Evolutionary conservation across 2,329 filamentous ascomycete genomes (phyloP).

Genomic region (Cladobotryum protrusum): DNA sequence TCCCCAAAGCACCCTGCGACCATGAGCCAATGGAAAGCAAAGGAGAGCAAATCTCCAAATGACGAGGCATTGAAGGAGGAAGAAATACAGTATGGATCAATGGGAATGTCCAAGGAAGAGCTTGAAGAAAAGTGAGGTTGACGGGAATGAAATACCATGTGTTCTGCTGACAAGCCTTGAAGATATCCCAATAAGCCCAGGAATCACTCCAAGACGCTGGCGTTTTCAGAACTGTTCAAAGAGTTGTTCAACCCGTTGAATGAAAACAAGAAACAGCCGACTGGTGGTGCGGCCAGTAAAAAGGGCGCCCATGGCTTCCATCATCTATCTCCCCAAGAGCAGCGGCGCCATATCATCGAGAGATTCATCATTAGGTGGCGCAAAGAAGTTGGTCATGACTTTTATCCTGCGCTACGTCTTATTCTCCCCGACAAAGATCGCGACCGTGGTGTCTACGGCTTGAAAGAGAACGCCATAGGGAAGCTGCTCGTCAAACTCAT

Average conservation of each 20-base stretch:
- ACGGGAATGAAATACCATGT: not conserved
- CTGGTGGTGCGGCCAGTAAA: constrained; percentile 51
- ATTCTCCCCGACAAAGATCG: constrained; percentile 91
- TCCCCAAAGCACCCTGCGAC: not conserved
- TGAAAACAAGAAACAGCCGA: constrained; percentile 72
- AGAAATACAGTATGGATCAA: constrained; percentile 41
- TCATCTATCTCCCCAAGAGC: constrained; percentile 66
- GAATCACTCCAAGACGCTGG: constrained; percentile 72
- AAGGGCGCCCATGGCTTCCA: constrained; percentile 52
- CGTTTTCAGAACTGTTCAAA: constrained; percentile 73
- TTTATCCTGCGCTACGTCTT: constrained; percentile 86
- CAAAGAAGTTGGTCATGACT: constrained; percentile 80
- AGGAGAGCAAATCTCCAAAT: constrained; percentile 21
- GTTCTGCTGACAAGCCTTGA: constrained; percentile 16
- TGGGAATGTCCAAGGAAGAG: constrained; percentile 34
- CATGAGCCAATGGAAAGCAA: constrained; percentile 9
- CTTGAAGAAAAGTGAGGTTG: constrained; percentile 38
- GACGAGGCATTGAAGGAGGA: constrained; percentile 45
- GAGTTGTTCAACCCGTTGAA: constrained; percentile 74
- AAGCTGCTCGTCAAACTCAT: constrained; percentile 88
- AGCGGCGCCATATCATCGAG: constrained; percentile 73
- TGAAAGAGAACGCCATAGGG: constrained; percentile 88
- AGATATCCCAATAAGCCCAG: constrained; percentile 77
- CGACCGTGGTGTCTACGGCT: constrained; percentile 83
- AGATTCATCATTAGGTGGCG: constrained; percentile 84